These are phyloP conservation scores for Colletotrichum sp. DNA, from an alignment of 2,329 filamentous ascomycete species.

Conservation along the genomic window DNA sequence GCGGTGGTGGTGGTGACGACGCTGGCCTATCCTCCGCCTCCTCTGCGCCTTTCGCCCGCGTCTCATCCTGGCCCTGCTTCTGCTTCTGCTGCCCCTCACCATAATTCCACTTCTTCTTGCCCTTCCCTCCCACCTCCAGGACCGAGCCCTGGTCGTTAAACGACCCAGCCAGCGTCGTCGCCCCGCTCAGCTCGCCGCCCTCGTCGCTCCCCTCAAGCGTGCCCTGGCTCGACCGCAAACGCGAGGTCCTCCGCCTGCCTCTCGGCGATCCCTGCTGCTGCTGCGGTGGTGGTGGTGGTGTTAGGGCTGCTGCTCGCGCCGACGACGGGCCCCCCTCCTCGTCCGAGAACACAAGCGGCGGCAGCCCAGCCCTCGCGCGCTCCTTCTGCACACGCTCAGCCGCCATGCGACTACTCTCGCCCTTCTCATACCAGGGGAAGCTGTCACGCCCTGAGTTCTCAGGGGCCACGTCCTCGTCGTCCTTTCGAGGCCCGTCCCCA, in stretches of 20 bases:
- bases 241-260: neutral
- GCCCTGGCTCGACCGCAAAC: neutral
- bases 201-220: neutral
- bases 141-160: neutral
- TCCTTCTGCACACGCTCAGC: neutral
- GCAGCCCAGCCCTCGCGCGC: neutral
- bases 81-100: neutral
- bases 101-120: neutral
- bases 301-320: neutral
- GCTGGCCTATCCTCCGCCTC: neutral
- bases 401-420: neutral
- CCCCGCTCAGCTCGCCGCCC: neutral
- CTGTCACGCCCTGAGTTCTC: rapidly evolving
- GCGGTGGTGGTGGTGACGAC: neutral
- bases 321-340: neutral
- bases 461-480: neutral
- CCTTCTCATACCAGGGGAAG: neutral
- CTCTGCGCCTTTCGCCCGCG: neutral
- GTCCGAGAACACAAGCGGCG: neutral
- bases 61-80: neutral
- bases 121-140: neutral
- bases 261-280: neutral
- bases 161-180: neutral
- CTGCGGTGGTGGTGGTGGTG: neutral
- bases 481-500: neutral